These are phyloP conservation scores for Saccharum hybrid DNA, from an alignment of 202 grass and related monocot genomes.

Conservation along the genomic window DNA sequence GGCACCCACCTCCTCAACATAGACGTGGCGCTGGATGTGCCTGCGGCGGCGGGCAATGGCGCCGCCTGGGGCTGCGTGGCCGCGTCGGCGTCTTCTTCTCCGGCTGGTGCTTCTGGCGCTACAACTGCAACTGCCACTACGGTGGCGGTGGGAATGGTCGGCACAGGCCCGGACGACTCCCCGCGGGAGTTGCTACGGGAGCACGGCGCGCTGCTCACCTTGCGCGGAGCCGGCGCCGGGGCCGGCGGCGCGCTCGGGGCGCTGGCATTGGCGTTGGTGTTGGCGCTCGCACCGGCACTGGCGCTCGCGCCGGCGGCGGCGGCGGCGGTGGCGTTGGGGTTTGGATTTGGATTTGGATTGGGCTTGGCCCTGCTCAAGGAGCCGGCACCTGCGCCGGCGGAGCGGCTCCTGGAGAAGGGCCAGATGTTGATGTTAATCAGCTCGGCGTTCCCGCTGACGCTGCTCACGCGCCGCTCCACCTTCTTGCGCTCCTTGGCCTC, in stretches of 20 bases:
- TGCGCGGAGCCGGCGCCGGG: constrained; percentile 32
- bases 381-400: constrained; percentile 51
- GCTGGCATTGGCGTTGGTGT: background rate
- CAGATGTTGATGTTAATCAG: constrained; percentile 96
- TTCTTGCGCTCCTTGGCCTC: constrained; percentile 60
- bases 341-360: background rate
- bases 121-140: background rate
- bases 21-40: constrained; percentile 37
- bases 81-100: background rate
- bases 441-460: constrained; percentile 62
- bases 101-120: background rate
- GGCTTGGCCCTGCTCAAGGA: constrained; percentile 47
- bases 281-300: background rate
- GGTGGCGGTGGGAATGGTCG: background rate
- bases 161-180: constrained; percentile 42
- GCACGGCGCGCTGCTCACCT: constrained; percentile 87
- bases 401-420: constrained; percentile 95
- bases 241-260: background rate
- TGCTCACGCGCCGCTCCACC: constrained; percentile 57
- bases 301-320: background rate
- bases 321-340: background rate
- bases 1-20: constrained; percentile 62
- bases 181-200: constrained; percentile 95
- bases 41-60: constrained; percentile 4
- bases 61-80: background rate